Base-by-base conservation (phyloP, 331 rosid species). In the Stylosanthes scabra region DNA sequence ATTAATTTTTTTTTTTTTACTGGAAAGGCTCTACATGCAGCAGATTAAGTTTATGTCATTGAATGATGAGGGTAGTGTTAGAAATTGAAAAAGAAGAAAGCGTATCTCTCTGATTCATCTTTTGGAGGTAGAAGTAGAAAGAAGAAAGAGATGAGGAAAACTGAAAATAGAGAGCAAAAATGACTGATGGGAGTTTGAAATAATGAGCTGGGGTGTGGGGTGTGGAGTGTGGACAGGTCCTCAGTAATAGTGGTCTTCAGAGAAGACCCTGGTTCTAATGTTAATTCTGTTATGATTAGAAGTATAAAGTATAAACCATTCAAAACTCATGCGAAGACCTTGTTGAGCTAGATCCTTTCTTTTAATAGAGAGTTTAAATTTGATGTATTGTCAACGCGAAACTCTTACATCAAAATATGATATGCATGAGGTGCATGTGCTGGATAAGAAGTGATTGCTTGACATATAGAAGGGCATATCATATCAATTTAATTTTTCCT, bases 1-100 rank as follows among this genome's bases (percentile, higher is more conserved):
- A 20, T 20, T 72, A 67, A 40, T 59, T 62, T 31, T 66, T 52
- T 20, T 1, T 20, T 20, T 20, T 20, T 20, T 0, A 49, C 70
- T 68, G 15, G 20, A 44, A 74, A 70, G 68, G 50, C 8, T 76
- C 74, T 16, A 14, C 14, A 14, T 37, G 25, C 56, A 41, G 57
- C 15, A 20, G 27, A 56, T 25, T 59, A 4, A 1, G 45, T 55
- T 44, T 6, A 40, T 15, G 37, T 25, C 25, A 34, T 57, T 39
- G 11, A 11, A 12, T 51, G 11, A 27, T 7, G 55, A 20, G n/a
- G 54, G 10, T 25, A 11, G 49, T 45, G 6, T 27, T 42, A 74
- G 66, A 54, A 64, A 25, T 14, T 52, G 59, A 27, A 29, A 74
- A 62, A 44, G 46, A 55, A 64, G 59, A 28, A 64, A 74, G 47